Percentiles rank a stretch among this genome's conserved stretches.
phyloP scores from a whole-genome alignment of 2,329 filamentous ascomycete species.

The Ampelomyces quisqualis region DNA sequence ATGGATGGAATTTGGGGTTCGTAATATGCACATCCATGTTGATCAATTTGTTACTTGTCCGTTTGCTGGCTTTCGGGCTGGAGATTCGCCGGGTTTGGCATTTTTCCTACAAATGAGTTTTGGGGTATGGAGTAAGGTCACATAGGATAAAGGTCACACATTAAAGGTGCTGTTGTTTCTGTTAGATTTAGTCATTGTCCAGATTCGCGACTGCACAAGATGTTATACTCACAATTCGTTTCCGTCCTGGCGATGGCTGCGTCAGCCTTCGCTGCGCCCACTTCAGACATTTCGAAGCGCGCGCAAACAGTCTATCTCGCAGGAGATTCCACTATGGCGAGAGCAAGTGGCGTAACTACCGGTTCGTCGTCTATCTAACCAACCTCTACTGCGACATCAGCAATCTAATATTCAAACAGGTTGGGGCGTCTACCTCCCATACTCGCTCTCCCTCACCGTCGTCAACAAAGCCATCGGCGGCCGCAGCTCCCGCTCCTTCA shows the following conservation, averaged over 20 bases:
- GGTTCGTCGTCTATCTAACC: conserved; percentile 28
- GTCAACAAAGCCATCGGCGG: conserved; percentile 67
- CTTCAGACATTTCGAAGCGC: conserved; percentile 24
- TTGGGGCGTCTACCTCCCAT: conserved; percentile 63
- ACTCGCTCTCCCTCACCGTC: conserved; percentile 54
- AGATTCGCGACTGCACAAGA: too few species aligned
- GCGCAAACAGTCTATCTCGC: conserved; percentile 56
- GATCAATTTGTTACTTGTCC: too few species aligned
- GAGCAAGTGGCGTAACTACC: conserved; percentile 47
- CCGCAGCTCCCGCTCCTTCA: conserved; percentile 66
- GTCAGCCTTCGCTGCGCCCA: conserved; percentile 26
- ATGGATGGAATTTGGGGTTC: too few species aligned
- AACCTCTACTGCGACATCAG: background rate
- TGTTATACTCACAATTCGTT: conserved; percentile 24
- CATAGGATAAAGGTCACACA: too few species aligned
- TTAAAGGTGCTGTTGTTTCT: too few species aligned
- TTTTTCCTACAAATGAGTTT: too few species aligned
- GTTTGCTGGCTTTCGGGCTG: too few species aligned
- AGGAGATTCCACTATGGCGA: conserved; percentile 64
- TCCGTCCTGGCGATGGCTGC: conserved; percentile 23
- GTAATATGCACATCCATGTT: too few species aligned
- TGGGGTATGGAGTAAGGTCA: too few species aligned
- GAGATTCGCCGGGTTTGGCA: too few species aligned
- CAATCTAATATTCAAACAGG: conserved; percentile 48
- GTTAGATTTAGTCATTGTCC: too few species aligned